These are phyloP conservation scores for Cercospora zeina DNA, from an alignment of 2,329 filamentous ascomycete species.

Conservation along the genomic window DNA sequence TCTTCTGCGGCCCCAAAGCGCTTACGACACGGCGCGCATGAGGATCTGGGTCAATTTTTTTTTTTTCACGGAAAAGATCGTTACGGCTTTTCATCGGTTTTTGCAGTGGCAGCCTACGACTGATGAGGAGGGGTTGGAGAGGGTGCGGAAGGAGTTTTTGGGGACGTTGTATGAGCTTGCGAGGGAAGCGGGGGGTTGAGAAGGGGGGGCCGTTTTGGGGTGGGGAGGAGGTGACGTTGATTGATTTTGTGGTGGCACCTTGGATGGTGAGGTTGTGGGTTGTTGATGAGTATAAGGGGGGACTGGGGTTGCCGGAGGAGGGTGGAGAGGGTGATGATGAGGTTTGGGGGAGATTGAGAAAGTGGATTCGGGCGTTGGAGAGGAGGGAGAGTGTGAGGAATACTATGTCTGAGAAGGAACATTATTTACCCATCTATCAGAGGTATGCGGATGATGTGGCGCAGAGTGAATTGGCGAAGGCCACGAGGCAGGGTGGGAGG, in stretches of 20 bases:
- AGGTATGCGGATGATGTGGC: constrained; percentile 51
- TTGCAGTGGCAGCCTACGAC: constrained; percentile 51
- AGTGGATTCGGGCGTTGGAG: constrained; percentile 63
- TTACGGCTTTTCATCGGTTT: constrained; percentile 68
- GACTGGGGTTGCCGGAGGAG: constrained; percentile 49
- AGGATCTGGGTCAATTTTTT: constrained; percentile 72
- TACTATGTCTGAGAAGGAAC: constrained; percentile 66
- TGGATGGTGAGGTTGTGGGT: constrained; percentile 67
- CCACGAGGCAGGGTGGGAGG: constrained; percentile 58
- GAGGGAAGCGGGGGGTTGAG: constrained; percentile 58
- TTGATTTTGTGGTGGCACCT: constrained; percentile 70
- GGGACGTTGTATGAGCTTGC: constrained; percentile 61
- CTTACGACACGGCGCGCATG: constrained; percentile 65
- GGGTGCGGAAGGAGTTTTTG: constrained; percentile 61
- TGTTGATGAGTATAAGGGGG: constrained; percentile 72
- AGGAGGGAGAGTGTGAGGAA: constrained; percentile 63
- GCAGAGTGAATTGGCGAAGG: constrained; percentile 52
- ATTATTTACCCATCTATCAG: constrained; percentile 68
- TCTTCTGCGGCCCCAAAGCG: constrained; percentile 61
- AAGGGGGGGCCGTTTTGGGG: constrained; percentile 64
- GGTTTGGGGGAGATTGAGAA: constrained; percentile 65
- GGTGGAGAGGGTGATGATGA: constrained; percentile 56
- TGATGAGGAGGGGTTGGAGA: constrained; percentile 45
- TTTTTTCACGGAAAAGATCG: constrained; percentile 62
- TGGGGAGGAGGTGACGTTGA: constrained; percentile 62